Percentiles rank a stretch among this genome's conserved stretches.
Evolutionary conservation across 352 stramenopile species (phyloP).

Genomic region (Blastocystis sp.): DNA sequence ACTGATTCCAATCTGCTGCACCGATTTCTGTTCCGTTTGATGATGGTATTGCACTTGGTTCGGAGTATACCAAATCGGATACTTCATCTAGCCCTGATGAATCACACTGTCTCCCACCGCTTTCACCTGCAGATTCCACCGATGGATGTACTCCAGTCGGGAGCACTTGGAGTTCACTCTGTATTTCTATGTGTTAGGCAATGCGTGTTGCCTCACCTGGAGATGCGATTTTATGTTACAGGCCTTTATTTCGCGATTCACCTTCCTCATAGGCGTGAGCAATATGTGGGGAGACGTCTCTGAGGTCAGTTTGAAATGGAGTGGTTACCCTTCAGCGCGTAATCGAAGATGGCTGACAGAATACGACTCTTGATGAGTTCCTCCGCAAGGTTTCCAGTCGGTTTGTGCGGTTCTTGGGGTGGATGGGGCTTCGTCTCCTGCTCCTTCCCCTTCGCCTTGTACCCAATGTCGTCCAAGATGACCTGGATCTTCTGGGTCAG

Average conservation of each 20-base stretch:
- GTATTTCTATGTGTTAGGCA: constrained; percentile 4
- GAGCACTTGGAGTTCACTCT: background rate
- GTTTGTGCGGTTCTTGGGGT: background rate
- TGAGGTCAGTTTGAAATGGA: background rate
- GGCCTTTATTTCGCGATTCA: background rate
- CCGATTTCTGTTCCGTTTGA: background rate
- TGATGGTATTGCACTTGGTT: background rate
- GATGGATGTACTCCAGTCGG: constrained; percentile 18
- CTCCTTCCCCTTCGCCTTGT: background rate
- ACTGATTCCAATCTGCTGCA: background rate
- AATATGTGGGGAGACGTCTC: constrained; percentile 7
- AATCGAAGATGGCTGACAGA: constrained; percentile 17
- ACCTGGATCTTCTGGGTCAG: background rate
- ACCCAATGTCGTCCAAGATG: background rate
- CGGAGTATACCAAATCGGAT: background rate
- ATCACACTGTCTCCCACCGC: background rate
- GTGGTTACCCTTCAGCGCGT: background rate
- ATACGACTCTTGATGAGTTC: constrained; percentile 24
- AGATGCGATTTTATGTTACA: constrained; percentile 27
- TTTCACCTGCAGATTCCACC: background rate
- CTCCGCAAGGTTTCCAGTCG: background rate
- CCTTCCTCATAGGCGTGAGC: background rate
- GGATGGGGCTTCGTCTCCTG: background rate
- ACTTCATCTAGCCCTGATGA: background rate
- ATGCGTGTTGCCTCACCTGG: background rate